Evolutionary conservation across 768 basidiomycete genomes (phyloP), one percentile per base, ranked within the genome.

Genomic region (Panaeolus papilionaceus): DNA sequence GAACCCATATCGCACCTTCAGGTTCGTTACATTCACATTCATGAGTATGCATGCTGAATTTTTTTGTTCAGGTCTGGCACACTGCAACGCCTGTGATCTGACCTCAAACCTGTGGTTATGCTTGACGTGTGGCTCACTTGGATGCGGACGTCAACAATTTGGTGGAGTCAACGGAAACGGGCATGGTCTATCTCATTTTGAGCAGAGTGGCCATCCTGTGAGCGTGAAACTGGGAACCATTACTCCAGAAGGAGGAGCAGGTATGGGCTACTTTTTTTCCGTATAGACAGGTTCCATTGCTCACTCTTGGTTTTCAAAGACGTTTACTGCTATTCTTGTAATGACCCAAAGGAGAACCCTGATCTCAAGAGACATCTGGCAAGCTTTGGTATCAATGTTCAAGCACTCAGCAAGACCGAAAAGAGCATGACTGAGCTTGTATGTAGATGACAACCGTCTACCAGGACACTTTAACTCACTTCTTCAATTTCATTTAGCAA

Each of bases 381-480:
- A 0, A 85, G 85, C 26, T 98, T 98, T 68, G 96, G 95, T 0
- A 97, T 99, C 77, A 91, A 95, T 68, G 88, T 98, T 1, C 83
- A 86, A 42, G 86, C 84, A 0, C 90, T 93, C 74, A 90, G 80
- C 5, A 99, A 99, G 80, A 98, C 96, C 0, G 95, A 98, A 77
- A 98, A 98, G 80, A 94, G 89, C 66, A 94, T 98, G 90, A 98
- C 96, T 0, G 97, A 99, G 75, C 83, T 99, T 70, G 95, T 96
- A 67, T 62, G 88, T 67, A 2, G 4, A 64, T 38, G 28, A 12
- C 6, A 4, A 40, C 40, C 66, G 0, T 10, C 14, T 11, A 4
- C 8, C 4, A 3, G 38, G 45, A 12, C 3, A n/a, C 28, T 14
- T 33, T 49, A 5, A 51, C 42, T 44, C 16, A 37, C 23, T 65